Conservation (phyloP, 306 rosid species). For the Lablab purpureus region DNA sequence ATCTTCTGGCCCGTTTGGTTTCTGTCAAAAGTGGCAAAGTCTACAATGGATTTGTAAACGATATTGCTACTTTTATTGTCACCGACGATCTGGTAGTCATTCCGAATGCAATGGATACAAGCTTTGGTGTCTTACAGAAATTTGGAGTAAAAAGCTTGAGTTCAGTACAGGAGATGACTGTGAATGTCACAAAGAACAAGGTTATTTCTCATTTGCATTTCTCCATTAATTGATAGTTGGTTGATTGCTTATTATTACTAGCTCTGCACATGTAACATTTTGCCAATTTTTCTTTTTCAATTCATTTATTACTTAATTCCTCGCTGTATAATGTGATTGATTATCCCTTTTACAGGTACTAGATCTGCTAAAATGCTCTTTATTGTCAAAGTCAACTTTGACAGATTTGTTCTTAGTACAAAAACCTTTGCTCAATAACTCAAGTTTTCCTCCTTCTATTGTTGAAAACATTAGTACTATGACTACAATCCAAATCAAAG, state of each 20-base stretch:
- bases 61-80: neutral
- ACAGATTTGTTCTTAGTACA: neutral
- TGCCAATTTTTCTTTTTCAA: neutral
- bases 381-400: neutral
- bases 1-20: neutral
- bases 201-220: neutral
- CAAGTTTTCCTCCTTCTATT: neutral
- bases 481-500: neutral
- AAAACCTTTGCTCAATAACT: neutral
- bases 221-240: neutral
- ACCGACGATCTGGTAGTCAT: neutral
- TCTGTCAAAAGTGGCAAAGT: neutral
- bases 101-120: constrained; percentile 1
- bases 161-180: neutral
- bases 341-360: constrained; percentile 1
- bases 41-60: neutral
- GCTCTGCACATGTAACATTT: neutral
- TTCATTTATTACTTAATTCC: neutral
- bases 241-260: neutral
- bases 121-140: neutral
- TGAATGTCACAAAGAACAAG: constrained; percentile 3
- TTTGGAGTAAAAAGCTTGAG: neutral
- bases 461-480: neutral
- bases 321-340: neutral
- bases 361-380: constrained; percentile 40